These are phyloP conservation scores for Daldinia decipiens DNA, from an alignment of 495 filamentous ascomycete species.

Conservation along the genomic window DNA sequence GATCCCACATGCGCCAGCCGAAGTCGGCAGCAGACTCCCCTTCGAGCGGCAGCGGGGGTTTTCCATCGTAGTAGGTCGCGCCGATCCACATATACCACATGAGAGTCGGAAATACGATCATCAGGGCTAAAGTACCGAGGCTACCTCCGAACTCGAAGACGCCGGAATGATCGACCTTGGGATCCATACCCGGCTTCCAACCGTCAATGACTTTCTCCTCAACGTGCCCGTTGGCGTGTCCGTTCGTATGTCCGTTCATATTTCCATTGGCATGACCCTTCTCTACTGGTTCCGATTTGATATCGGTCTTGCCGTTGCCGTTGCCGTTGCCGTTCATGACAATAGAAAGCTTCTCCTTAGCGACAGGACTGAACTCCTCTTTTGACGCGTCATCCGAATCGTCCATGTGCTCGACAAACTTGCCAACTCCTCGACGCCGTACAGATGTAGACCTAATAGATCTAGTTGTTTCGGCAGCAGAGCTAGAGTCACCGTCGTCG, in stretches of 20 bases:
- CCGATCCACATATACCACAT: constrained; percentile 99
- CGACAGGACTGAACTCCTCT: constrained; percentile 45
- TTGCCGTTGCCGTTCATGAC: constrained; percentile 37
- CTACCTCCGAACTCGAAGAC: constrained; percentile 92
- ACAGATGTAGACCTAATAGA: constrained; percentile 38
- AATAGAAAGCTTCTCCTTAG: constrained; percentile 40
- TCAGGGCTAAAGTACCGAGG: constrained; percentile 78
- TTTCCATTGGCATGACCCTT: constrained; percentile 39
- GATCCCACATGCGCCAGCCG: constrained; percentile 67
- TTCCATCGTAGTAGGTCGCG: constrained; percentile 87
- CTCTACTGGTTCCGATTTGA: constrained; percentile 24
- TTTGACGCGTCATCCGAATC: constrained; percentile 49
- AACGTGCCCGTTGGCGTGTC: constrained; percentile 51
- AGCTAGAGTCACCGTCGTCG: constrained; percentile 59
- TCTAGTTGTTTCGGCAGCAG: constrained; percentile 50
- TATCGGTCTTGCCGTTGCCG: constrained; percentile 34
- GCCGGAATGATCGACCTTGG: constrained; percentile 80
- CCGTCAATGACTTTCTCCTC: constrained; percentile 68
- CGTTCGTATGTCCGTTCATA: constrained; percentile 51
- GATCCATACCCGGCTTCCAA: constrained; percentile 74
- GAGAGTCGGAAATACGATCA: constrained; percentile 88
- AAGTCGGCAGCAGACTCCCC: constrained; percentile 76
- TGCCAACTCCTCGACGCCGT: constrained; percentile 53
- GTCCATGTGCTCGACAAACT: constrained; percentile 59
- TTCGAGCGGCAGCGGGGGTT: constrained; percentile 73